phyloP scores from a whole-genome alignment of 2,329 filamentous ascomycete species.

The Cladophialophora chaetospira region DNA sequence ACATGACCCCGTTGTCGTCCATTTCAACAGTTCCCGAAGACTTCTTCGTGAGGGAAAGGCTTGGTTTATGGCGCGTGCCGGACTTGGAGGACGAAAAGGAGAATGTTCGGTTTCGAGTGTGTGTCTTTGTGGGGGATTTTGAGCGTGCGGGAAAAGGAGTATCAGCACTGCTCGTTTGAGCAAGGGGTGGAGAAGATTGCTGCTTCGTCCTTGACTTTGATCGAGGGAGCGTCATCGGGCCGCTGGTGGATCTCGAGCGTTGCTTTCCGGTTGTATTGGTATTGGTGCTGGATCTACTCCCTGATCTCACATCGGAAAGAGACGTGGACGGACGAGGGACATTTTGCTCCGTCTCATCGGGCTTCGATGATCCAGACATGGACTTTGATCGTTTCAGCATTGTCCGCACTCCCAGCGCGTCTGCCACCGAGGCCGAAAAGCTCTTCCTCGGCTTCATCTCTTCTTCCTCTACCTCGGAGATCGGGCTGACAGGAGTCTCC shows the following conservation, averaged over 20 bases:
- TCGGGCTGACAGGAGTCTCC: not conserved
- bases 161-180: not conserved
- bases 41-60: not conserved
- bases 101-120: constrained; percentile 8
- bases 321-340: not conserved
- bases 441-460: constrained; percentile 18
- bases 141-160: not conserved
- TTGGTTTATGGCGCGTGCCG: not conserved
- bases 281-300: not conserved
- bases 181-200: not conserved
- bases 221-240: not conserved
- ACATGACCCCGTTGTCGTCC: constrained; percentile 23
- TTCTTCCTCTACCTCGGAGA: constrained; percentile 5
- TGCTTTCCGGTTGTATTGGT: not conserved
- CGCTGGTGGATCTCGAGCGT: not conserved
- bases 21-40: constrained; percentile 3
- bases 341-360: not conserved
- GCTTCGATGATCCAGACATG: not conserved
- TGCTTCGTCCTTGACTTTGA: not conserved
- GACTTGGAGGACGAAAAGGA: constrained; percentile 15
- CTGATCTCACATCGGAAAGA: not conserved
- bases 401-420: not conserved
- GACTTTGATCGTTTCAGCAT: constrained; percentile 19
- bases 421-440: constrained; percentile 13
- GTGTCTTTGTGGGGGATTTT: not conserved